phyloP scores from a whole-genome alignment of 2,329 filamentous ascomycete genomes.

The Colletotrichum truncatum region DNA sequence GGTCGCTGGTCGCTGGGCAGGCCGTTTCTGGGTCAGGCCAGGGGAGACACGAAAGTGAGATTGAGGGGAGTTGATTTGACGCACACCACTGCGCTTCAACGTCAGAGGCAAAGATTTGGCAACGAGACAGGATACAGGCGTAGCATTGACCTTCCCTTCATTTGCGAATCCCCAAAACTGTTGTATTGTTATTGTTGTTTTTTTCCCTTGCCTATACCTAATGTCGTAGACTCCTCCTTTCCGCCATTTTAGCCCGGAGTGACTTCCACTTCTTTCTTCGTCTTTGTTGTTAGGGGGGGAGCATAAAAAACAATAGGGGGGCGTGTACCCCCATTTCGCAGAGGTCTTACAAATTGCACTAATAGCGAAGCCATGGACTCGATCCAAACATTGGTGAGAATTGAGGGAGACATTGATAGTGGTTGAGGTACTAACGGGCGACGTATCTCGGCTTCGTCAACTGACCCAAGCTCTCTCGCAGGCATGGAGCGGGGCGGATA shows the following conservation, averaged over 20 bases:
- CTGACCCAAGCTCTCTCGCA: not conserved
- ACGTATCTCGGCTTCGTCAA: not conserved
- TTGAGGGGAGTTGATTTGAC: not conserved
- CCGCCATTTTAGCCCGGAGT: not conserved
- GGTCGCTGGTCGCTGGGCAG: no score
- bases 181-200: not conserved
- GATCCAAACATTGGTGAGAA: not conserved
- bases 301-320: not conserved
- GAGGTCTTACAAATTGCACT: not conserved
- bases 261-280: no score
- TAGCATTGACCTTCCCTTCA: slow-evolving; percentile 16
- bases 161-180: not conserved
- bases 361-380: not conserved
- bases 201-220: not conserved
- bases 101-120: not conserved
- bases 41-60: not conserved
- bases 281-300: no score
- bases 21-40: no score
- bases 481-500: not conserved
- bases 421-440: not conserved
- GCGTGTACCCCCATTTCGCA: not conserved
- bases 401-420: not conserved
- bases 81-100: no score
- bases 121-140: not conserved
- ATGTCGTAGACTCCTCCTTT: not conserved